Percentiles rank a stretch among this genome's conserved stretches.
Evolutionary conservation across 148 eudicot genomes (phyloP).

Genomic region (Fallopia convolvulus): DNA sequence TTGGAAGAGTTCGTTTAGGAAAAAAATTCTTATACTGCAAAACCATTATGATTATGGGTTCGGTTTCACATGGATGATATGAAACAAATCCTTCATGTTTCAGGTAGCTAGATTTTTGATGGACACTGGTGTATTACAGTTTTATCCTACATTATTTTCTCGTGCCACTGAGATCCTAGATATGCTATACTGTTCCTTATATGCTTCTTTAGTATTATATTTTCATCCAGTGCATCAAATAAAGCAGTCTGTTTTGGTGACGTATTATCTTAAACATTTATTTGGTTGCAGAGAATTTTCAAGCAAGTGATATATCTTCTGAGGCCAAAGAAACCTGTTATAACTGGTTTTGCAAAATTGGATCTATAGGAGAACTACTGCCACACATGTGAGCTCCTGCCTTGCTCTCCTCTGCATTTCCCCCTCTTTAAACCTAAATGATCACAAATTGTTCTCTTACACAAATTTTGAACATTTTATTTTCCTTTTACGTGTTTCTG

Average conservation of each 20-base stretch:
- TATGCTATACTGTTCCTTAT: constrained; percentile 24
- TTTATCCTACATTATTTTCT: constrained; percentile 73
- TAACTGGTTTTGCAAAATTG: constrained; percentile 79
- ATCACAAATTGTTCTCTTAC: background rate
- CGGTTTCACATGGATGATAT: too few relatives aligned
- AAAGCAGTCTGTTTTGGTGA: background rate
- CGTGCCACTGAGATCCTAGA: constrained; percentile 67
- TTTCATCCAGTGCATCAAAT: background rate
- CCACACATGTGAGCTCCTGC: constrained; percentile 65
- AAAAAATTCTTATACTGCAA: too few relatives aligned
- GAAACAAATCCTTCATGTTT: background rate
- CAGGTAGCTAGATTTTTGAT: constrained; percentile 74
- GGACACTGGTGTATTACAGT: constrained; percentile 53
- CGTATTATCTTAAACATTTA: constrained; percentile 8
- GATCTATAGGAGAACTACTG: constrained; percentile 59
- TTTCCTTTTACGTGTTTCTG: too few relatives aligned
- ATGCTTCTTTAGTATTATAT: too few relatives aligned
- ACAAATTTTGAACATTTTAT: too few relatives aligned
- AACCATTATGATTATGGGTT: too few relatives aligned
- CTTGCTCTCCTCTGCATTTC: constrained; percentile 6
- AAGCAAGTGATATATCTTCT: constrained; percentile 36
- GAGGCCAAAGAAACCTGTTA: constrained; percentile 75
- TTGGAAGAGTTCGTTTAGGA: too few relatives aligned
- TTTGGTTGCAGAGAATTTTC: constrained; percentile 47
- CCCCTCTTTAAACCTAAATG: constrained; percentile 1